Conservation (phyloP, 2,329 filamentous ascomycete species). For the Colletotrichum sp. region DNA sequence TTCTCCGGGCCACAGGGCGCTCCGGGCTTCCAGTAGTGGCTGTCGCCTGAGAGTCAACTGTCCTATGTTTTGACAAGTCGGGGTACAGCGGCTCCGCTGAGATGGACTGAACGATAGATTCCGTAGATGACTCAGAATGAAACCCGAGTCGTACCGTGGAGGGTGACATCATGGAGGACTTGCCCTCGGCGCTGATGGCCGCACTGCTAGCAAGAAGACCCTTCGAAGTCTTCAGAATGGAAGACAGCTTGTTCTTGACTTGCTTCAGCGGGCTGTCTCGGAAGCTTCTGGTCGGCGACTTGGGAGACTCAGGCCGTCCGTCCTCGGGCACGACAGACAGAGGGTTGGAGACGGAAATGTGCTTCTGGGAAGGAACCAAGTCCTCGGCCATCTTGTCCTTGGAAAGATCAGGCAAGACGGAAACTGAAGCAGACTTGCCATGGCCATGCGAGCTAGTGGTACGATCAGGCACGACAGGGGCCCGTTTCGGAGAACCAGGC, state of each 20-base stretch:
- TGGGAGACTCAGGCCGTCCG: conserved; percentile 52
- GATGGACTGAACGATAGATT: conserved; percentile 44
- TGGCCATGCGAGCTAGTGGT: conserved; percentile 48
- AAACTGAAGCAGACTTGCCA: conserved; percentile 68
- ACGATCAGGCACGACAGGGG: conserved; percentile 32
- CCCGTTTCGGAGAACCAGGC: conserved; percentile 40
- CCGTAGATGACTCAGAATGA: conserved; percentile 51
- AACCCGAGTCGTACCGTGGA: conserved; percentile 52
- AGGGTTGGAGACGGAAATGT: conserved; percentile 64
- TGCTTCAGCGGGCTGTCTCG: conserved; percentile 86
- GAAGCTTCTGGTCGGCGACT: conserved; percentile 61
- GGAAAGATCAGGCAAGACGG: conserved; percentile 48
- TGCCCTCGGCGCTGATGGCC: conserved; percentile 66
- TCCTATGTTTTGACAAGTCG: conserved; percentile 45
- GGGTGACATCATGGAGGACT: conserved; percentile 61
- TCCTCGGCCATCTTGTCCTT: conserved; percentile 29
- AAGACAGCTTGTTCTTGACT: conserved; percentile 91
- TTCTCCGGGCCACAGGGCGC: conserved; percentile 50
- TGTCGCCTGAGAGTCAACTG: conserved; percentile 28
- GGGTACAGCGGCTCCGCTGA: conserved; percentile 48
- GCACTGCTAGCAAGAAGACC: conserved; percentile 83
- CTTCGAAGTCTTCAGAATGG: conserved; percentile 86
- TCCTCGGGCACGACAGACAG: conserved; percentile 53
- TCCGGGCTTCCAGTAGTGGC: conserved; percentile 45
- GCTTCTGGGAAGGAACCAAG: conserved; percentile 58